phyloP scores from a whole-genome alignment of 805 yeast species.

The Candida maltosa region DNA sequence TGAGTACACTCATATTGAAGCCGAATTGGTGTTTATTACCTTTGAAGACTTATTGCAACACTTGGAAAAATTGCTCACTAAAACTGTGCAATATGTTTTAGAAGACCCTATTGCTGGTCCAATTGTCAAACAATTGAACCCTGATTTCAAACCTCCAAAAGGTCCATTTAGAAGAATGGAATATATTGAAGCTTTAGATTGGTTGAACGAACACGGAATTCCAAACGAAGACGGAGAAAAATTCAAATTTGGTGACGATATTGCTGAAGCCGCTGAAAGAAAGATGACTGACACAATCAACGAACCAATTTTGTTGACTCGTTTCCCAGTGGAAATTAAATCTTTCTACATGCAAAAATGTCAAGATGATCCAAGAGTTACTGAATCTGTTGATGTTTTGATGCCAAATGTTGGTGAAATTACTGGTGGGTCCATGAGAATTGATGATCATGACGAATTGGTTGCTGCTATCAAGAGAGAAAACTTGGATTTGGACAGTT shows the following conservation, averaged over 20 bases:
- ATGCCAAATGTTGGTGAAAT: slow-evolving; percentile 99
- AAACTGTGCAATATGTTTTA: slow-evolving; percentile 68
- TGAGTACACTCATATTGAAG: slow-evolving; percentile 96
- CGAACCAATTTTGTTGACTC: slow-evolving; percentile 84
- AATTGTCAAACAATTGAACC: slow-evolving; percentile 86
- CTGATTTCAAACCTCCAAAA: slow-evolving; percentile 77
- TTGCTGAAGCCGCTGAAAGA: slow-evolving; percentile 99
- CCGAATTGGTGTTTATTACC: slow-evolving; percentile 82
- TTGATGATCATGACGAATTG: slow-evolving; percentile 74
- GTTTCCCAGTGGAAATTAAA: slow-evolving; percentile 96
- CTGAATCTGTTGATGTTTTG: slow-evolving; percentile 96
- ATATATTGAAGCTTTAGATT: slow-evolving; percentile 85
- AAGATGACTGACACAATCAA: slow-evolving; percentile 95
- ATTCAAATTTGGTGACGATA: slow-evolving; percentile 97
- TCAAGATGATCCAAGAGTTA: slow-evolving; percentile 85
- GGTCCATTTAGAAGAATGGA: slow-evolving; percentile 89
- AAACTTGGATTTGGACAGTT: slow-evolving; percentile 73
- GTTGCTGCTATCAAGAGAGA: slow-evolving; percentile 92
- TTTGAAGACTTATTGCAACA: slow-evolving; percentile 86
- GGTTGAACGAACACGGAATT: slow-evolving; percentile 95
- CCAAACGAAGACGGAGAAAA: slow-evolving; percentile 91
- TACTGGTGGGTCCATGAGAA: slow-evolving; percentile 99
- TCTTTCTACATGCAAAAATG: slow-evolving; percentile 97
- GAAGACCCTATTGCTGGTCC: slow-evolving; percentile 94
- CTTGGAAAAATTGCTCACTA: slow-evolving; percentile 74